Evolutionary conservation across 2,329 filamentous ascomycete genomes (phyloP).

Genomic region (Cladophialophora psammophila): DNA sequence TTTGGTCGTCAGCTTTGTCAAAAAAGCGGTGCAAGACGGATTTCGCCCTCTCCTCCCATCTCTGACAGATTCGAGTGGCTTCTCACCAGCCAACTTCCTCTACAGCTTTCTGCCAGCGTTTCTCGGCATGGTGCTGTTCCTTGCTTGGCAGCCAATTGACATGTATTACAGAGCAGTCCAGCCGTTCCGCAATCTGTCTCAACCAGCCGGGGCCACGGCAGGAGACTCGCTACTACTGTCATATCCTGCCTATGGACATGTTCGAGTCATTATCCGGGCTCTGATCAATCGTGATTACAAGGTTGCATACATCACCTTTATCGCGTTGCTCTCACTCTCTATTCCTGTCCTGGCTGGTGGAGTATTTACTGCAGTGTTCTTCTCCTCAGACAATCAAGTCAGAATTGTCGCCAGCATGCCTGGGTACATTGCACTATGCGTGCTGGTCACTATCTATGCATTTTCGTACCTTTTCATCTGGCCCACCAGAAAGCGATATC

Average conservation of each 20-base stretch:
- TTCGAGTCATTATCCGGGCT: constrained; percentile 62
- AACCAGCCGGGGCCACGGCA: constrained; percentile 59
- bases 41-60: constrained; percentile 74
- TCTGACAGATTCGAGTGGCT: constrained; percentile 67
- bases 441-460: constrained; percentile 74
- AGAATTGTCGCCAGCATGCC: constrained; percentile 75
- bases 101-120: constrained; percentile 72
- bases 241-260: constrained; percentile 62
- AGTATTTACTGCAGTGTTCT: constrained; percentile 69
- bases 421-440: constrained; percentile 75
- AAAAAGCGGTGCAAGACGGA: constrained; percentile 69
- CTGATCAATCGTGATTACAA: constrained; percentile 64
- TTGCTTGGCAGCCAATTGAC: constrained; percentile 67
- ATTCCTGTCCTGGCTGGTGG: constrained; percentile 68
- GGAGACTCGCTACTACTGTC: constrained; percentile 64
- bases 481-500: constrained; percentile 66
- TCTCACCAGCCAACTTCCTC: constrained; percentile 86
- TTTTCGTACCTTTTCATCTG: constrained; percentile 68
- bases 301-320: constrained; percentile 63
- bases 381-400: constrained; percentile 52
- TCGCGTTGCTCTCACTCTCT: constrained; percentile 59
- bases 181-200: constrained; percentile 64
- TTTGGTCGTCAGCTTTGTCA: constrained; percentile 79
- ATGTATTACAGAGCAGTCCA: constrained; percentile 66
- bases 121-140: constrained; percentile 66